Conservation (phyloP, 1,139 yeast species). For the Suhomyces guaymorum region DNA sequence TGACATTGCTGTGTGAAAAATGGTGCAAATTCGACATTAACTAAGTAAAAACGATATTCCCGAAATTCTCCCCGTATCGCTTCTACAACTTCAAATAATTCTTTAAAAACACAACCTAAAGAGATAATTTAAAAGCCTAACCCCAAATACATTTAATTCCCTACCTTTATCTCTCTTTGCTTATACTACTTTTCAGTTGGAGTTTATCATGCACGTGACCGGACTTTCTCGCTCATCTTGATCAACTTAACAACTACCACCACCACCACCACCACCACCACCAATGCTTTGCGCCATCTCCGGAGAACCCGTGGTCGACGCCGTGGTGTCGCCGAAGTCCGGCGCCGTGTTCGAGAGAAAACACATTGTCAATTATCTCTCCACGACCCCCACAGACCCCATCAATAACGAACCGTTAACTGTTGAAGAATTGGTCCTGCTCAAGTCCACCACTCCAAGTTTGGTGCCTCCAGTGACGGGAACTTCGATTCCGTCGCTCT, state of each 20-base stretch:
- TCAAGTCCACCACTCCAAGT: constrained; percentile 28
- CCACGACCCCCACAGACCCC: constrained; percentile 75
- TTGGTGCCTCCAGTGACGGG: constrained; percentile 47
- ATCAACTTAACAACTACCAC: background rate
- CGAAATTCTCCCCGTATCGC: too few relatives aligned
- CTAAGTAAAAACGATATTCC: too few relatives aligned
- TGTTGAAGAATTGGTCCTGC: constrained; percentile 57
- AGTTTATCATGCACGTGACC: too few relatives aligned
- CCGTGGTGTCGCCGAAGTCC: constrained; percentile 77
- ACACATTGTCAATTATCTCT: constrained; percentile 61
- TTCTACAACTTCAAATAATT: too few relatives aligned
- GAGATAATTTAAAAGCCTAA: too few relatives aligned
- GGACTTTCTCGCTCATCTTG: too few relatives aligned
- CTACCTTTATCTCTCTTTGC: too few relatives aligned
- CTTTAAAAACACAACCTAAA: too few relatives aligned
- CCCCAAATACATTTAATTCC: too few relatives aligned
- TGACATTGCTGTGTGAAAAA: too few relatives aligned
- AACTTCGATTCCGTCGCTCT: constrained; percentile 75
- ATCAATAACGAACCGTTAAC: constrained; percentile 61
- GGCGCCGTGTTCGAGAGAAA: constrained; percentile 70
- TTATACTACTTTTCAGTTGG: too few relatives aligned
- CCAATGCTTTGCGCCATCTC: constrained; percentile 42
- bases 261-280: background rate
- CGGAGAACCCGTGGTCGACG: constrained; percentile 65
- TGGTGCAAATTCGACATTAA: too few relatives aligned